Base-by-base conservation (phyloP, 176 grass and related monocot species). In the Hyparrhenia diplandra region DNA sequence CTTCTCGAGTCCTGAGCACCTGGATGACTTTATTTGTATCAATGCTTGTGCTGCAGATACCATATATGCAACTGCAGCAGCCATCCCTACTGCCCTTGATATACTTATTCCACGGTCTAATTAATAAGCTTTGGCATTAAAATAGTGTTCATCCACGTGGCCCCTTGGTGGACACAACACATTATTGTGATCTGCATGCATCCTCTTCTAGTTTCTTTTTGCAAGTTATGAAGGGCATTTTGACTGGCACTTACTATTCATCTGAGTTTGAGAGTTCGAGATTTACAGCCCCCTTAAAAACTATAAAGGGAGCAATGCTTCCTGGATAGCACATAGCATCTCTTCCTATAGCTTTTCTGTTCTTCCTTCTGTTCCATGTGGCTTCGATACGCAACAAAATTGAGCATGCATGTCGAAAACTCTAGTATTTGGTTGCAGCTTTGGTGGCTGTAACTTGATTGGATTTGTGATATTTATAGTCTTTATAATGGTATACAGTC, bases 151-250 rank as follows among this genome's bases (percentile, higher is more conserved):
- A 83, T 35, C 74, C 45, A 78, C 64, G 28, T 62, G 24, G 41
- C 27, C 30, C 76, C 51, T 62, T 80, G 30, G 60, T 75, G 60
- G 21, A 52, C 47, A 21, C 42, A 28, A 17, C 36, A 29, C 60
- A 76, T 57, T 84, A 61, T 55, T 88, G 8, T 55, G 32, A 76
- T 35, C 27, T 57, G 9, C 54, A 23, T 39, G 41, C 65, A 63
- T 85, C 82, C 64, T 52, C 45, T 64, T 69, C 6, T 74, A 75
- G 63, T 65, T 29, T 18, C 9, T 66, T 78, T 78, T 82, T 82
- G 18, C 57, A 67, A 67, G 76, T 64, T 46, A 41, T 23, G 6
- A 54, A 42, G 27, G 16, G 35, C 69, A 30, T 30, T 43, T 25
- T 25, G 37, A 8, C 21, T 66, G 78, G 3, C 55, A 60, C 32